Base-by-base conservation (phyloP, 345 rosid species). In the Xanthoceras sorbifolium region DNA sequence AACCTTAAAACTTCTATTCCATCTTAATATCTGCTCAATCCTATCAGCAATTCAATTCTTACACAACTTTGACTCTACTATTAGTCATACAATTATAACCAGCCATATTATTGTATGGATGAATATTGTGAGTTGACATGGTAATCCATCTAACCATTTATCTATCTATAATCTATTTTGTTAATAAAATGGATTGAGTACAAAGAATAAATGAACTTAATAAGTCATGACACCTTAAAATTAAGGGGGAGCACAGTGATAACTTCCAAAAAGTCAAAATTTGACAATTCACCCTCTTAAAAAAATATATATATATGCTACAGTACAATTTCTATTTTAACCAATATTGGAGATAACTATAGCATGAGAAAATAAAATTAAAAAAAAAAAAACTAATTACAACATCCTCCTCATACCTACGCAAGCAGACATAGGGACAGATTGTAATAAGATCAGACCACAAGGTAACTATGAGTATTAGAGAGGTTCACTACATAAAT, bases 1-100 rank as follows among this genome's bases (percentile, higher is more conserved):
- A 71, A 71, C 23, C 63, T 54, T 55, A 54, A 48, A 71, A 71
- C 64, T 34, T 34, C 44, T 1, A 70, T 22, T 54, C 61, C 26
- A n/a, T 20, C 61, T 7, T 55, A n/a, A 55, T 20, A 55, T 55
- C 61, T 26, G n/a, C 23, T 3, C 61, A 55, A 55, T 55, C 61
- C 61, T 6, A 44, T 18, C 73, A n/a, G 63, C 46, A 54, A 32
- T 48, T 50, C 6, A 15, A 48, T 48, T 44, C 50, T 44, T n/a
- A 20, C 11, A 55, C 61, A 55, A 55, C 61, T 22, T 55, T 55
- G 26, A 55, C 61, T 55, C 25, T 55, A n/a, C 23, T 55, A n/a
- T 55, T 55, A 55, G 61, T 55, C 61, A 55, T n/a, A n/a, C 61
- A 55, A 55, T 22, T 20, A 20, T 55, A 54, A 55, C 25, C 61